These are phyloP conservation scores for Ballota nigra DNA, from an alignment of 257 asterid species.

Conservation along the genomic window DNA sequence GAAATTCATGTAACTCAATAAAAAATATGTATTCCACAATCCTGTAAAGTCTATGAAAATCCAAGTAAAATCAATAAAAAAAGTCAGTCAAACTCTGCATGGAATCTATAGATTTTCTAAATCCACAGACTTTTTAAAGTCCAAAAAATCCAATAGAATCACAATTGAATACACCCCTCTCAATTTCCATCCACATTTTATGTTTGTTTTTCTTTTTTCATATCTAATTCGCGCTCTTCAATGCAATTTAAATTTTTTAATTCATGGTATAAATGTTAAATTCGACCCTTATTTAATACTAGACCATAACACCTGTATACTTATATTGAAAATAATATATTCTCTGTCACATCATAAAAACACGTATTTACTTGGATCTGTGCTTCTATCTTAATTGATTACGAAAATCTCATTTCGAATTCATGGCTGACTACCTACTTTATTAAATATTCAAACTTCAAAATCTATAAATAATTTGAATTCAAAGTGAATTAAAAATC, in stretches of 20 bases:
- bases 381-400: neutral
- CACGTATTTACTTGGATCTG: neutral
- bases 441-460: neutral
- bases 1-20: too few species aligned
- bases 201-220: neutral
- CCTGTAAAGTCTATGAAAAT: too few species aligned
- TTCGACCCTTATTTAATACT: neutral
- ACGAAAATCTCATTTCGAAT: conserved; percentile 6
- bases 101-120: too few species aligned
- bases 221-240: conserved; percentile 2
- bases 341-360: neutral
- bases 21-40: too few species aligned
- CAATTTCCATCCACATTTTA: neutral
- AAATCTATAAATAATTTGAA: neutral
- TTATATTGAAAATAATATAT: neutral
- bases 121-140: too few species aligned
- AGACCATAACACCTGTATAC: neutral
- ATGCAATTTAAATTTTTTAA: neutral
- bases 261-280: neutral
- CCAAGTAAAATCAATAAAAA: too few species aligned
- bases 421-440: neutral
- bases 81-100: too few species aligned
- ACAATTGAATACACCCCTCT: too few species aligned
- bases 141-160: too few species aligned
- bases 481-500: neutral